Evolutionary conservation across 1,139 yeast species (phyloP), one percentile per base, ranked within the genome.

Genomic region (Geotrichum citri-aurantii): DNA sequence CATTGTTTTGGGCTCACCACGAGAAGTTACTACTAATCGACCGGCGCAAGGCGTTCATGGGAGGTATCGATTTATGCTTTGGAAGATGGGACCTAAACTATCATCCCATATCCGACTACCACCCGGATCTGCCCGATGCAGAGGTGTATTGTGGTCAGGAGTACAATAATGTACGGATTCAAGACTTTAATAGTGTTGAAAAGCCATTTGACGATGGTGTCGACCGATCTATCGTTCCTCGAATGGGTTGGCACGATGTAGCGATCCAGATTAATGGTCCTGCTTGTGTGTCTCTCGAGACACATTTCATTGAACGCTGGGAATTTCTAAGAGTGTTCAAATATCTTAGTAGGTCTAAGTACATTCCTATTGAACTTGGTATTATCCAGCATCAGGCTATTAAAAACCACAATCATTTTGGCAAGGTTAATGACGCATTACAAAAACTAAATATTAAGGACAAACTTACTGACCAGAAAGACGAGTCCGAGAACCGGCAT

Each of bases 1-100:
- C 85, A 2, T 82, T 77, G 64, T 83, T 82, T 66, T 83, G 87
- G 87, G 87, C 87, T 0, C 87, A 83, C 68, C 87, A 83, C 68
- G 87, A 83, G 65, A 83, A 83, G 64, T 70, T 83, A 55, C 77
- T 84, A 65, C 76, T 83, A 52, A 69, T 83, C 54, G 87, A 83
- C 68, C 82, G 81, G 59, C 77, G 82, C 0, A 76, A 81, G 48
- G 84, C 85, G 24, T 83, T 83, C 63, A 67, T 83, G 54, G 87
- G 87, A 17, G 87, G 87, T 47, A 79, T 83, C 62, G 87, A 83
- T 68, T 73, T 83, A 57, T 83, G 87, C 66, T 83, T 76, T 65
- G 87, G 87, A 40, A 76, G 87, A 65, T 83, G 73, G 66, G 87
- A 83, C 69, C 81, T 86, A 0, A 84, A 86, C 2, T 86, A 82